Evolutionary conservation across 192 early-diverging fungal genomes (phyloP).

Genomic region (Entomortierella parvispora): DNA sequence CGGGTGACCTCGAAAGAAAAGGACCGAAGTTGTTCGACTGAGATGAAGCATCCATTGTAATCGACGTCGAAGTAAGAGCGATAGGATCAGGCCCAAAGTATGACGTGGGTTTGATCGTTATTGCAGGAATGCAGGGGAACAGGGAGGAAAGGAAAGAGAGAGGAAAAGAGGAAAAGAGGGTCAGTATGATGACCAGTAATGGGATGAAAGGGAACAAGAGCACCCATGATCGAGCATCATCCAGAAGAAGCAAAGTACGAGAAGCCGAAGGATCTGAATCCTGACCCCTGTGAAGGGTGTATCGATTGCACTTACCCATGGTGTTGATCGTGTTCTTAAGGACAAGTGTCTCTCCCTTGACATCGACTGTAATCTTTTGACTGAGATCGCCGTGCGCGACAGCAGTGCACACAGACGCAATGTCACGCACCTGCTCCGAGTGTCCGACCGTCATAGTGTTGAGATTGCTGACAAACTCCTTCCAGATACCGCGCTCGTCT

Average conservation of each 20-base stretch:
- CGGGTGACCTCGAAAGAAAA: conserved; percentile 63
- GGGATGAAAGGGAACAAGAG: neutral
- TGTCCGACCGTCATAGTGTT: conserved; percentile 67
- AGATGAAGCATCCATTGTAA: neutral
- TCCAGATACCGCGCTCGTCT: conserved; percentile 64
- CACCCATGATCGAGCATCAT: neutral
- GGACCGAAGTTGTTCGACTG: conserved; percentile 63
- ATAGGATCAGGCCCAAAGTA: neutral
- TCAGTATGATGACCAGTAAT: neutral
- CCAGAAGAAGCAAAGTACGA: neutral
- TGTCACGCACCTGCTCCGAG: conserved; percentile 70
- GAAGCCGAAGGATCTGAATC: too few species aligned
- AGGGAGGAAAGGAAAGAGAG: neutral
- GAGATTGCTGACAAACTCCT: conserved; percentile 63
- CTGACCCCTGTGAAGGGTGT: too few species aligned
- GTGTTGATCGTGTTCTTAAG: conserved; percentile 80
- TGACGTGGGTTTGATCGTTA: neutral
- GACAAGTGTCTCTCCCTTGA: conserved; percentile 78
- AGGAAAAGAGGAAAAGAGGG: conserved; percentile 4
- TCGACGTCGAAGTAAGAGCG: neutral
- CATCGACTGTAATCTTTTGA: conserved; percentile 72
- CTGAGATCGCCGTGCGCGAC: conserved; percentile 78
- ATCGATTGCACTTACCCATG: conserved; percentile 63
- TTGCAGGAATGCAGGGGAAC: neutral
- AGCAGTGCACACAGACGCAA: conserved; percentile 75